Evolutionary conservation across 2,329 filamentous ascomycete genomes (phyloP), one percentile per base, ranked within the genome.

Genomic region (Ceratocystis papillata): DNA sequence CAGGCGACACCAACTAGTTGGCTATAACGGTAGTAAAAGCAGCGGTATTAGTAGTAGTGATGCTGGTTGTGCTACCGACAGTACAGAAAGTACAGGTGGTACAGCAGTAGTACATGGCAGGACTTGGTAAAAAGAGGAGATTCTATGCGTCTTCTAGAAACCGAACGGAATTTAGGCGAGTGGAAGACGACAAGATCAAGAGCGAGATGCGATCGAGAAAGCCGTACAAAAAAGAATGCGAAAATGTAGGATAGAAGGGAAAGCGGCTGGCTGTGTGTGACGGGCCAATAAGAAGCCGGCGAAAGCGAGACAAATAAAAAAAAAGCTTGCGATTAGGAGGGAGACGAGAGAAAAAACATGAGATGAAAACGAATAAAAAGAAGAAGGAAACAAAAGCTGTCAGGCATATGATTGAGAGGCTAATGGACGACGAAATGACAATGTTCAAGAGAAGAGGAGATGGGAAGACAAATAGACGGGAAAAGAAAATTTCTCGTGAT

Each of bases 41-140:
- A 41, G 10, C 37, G 15, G 37, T 41, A 41, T 3, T 41, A 4
- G 37, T 41, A 15, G 37, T 41, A 15, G 37, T 53, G 48, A 22
- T 53, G 48, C 3, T 53, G 48, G 5, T 53, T 20, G 17, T 53
- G 48, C 8, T 53, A 25, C 8, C 22, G 48, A 22, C 20, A 48
- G 46, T 48, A 48, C 46, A 22, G 20, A n/a, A 10, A 25, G 48
- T 53, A 10, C 17, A 10, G 20, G 48, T 53, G 48, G 48, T 53
- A 53, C 48, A 25, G 48, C 48, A 53, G 48, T 20, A 53, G 20
- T 3, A 53, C 48, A 53, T 53, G 48, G n/a, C 48, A 53, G 48
- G 79, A 82, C 78, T 80, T 81, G 78, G 80, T 77, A 41, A 1
- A 20, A 20, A 6, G 6, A 20, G 33, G 6, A 10, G 17, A 25